A percentile compares a stretch with the other conserved stretches of the same genome.
These are phyloP conservation scores for Lophiostoma macrostomum DNA, from an alignment of 495 filamentous ascomycete genomes.

Conservation along the genomic window DNA sequence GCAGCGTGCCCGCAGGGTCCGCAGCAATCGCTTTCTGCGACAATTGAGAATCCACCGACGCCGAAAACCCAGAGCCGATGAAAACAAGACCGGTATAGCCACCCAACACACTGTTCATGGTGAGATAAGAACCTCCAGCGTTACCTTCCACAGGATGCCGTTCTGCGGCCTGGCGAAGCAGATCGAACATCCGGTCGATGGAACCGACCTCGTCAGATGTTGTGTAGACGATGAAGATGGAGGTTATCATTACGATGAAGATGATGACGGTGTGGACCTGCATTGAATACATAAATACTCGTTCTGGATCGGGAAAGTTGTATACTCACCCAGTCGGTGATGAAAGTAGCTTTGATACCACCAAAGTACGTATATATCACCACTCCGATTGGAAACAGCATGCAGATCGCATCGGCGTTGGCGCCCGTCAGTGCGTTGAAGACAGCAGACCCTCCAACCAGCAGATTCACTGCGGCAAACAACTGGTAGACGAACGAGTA, in stretches of 20 bases:
- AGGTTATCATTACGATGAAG: slow-evolving; percentile 41
- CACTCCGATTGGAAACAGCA: slow-evolving; percentile 45
- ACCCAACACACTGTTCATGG: slow-evolving; percentile 28
- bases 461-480: slow-evolving; percentile 47
- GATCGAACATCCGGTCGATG: slow-evolving; percentile 23
- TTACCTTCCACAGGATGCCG: slow-evolving; percentile 27
- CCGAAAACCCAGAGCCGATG: slow-evolving; percentile 29
- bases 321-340: too few relatives aligned
- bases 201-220: slow-evolving; percentile 29
- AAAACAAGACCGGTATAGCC: slow-evolving; percentile 29
- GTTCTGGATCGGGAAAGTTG: too few relatives aligned
- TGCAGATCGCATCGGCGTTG: slow-evolving; percentile 47
- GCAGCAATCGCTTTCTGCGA: slow-evolving; percentile 50
- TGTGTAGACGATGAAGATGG: slow-evolving; percentile 43
- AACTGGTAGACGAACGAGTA: slow-evolving; percentile 47
- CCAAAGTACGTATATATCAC: slow-evolving; percentile 47
- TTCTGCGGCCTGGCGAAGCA: slow-evolving; percentile 20
- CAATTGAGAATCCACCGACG: slow-evolving; percentile 46
- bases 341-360: slow-evolving; percentile 49
- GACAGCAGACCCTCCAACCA: slow-evolving; percentile 45
- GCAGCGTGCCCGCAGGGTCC: slow-evolving; percentile 42
- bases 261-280: slow-evolving; percentile 23
- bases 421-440: slow-evolving; percentile 42
- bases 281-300: too few relatives aligned
- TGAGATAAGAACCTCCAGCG: slow-evolving; percentile 30